These are phyloP conservation scores for Wolfiporia cocos DNA, from an alignment of 1,284 basidiomycete species.

Conservation along the genomic window DNA sequence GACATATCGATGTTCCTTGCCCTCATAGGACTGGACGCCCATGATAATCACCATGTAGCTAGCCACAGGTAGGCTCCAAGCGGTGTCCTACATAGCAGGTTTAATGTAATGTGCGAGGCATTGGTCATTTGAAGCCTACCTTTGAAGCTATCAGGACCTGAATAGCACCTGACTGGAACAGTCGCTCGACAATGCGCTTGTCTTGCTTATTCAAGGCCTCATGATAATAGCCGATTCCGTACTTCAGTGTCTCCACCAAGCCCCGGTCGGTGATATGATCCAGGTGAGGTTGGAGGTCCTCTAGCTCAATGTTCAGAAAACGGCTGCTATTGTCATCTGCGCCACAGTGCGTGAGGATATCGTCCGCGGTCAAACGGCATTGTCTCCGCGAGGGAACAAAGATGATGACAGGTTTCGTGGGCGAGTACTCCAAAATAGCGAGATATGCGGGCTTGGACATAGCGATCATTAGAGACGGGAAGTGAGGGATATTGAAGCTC, in stretches of 20 bases:
- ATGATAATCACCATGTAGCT: constrained; percentile 98
- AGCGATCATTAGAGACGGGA: constrained; percentile 96
- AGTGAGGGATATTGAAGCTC: constrained; percentile 93
- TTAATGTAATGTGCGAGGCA: background rate
- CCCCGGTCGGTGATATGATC: constrained; percentile 79
- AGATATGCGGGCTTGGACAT: constrained; percentile 99
- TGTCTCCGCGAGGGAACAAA: constrained; percentile 95
- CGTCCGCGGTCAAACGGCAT: constrained; percentile 89
- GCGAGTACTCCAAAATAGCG: constrained; percentile 86
- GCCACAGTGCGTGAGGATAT: constrained; percentile 84
- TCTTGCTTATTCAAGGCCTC: constrained; percentile 91
- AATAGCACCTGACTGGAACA: constrained; percentile 93
- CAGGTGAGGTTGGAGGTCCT: constrained; percentile 84
- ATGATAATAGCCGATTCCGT: constrained; percentile 95
- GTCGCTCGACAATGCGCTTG: constrained; percentile 88
- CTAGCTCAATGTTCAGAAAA: constrained; percentile 88
- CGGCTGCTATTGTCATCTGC: constrained; percentile 83
- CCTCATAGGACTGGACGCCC: constrained; percentile 96
- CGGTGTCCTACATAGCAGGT: constrained; percentile 62
- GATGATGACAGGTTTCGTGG: constrained; percentile 82
- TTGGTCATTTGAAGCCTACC: constrained; percentile 34
- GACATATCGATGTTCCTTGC: constrained; percentile 93
- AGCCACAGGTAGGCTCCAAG: constrained; percentile 91
- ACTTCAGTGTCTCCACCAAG: constrained; percentile 78
- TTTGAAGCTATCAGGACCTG: constrained; percentile 93